Conservation (phyloP, 2,329 filamentous ascomycete species). For the Sporothrix dimorphospora region DNA sequence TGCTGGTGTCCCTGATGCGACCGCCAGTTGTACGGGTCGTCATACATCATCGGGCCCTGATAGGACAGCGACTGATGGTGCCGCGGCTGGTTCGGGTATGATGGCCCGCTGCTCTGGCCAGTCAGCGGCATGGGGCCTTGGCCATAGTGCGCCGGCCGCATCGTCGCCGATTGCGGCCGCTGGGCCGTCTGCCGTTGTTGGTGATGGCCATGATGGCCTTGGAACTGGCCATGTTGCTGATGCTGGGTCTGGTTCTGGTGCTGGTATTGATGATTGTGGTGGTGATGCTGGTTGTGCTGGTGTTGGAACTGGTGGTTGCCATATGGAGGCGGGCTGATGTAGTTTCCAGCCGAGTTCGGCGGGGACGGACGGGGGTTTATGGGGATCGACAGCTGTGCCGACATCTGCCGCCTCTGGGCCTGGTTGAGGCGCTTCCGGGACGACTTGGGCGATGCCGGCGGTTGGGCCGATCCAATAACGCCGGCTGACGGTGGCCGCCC, state of each 20-base stretch:
- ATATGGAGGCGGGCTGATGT: constrained; percentile 40
- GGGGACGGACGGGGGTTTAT: constrained; percentile 52
- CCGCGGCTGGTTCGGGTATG: constrained; percentile 36
- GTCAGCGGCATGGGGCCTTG: constrained; percentile 31
- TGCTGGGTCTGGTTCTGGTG: constrained; percentile 30
- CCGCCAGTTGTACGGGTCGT: constrained; percentile 39
- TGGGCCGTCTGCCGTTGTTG: constrained; percentile 36
- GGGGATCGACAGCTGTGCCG: constrained; percentile 59
- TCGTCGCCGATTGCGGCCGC: constrained; percentile 43
- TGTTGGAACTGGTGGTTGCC: constrained; percentile 39
- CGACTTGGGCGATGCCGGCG: constrained; percentile 27
- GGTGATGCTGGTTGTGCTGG: constrained; percentile 32
- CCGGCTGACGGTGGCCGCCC: not conserved
- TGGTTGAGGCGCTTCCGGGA: constrained; percentile 61
- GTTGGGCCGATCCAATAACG: not conserved
- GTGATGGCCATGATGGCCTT: constrained; percentile 26
- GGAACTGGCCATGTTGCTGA: constrained; percentile 11
- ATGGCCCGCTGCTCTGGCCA: constrained; percentile 28
- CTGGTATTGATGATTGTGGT: constrained; percentile 27
- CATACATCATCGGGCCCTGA: constrained; percentile 37
- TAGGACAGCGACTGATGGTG: constrained; percentile 43
- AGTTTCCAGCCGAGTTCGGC: constrained; percentile 38
- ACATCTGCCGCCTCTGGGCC: constrained; percentile 66
- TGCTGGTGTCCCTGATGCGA: constrained; percentile 23
- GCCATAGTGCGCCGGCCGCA: constrained; percentile 38